These are phyloP conservation scores for Macrolepiota fuliginosa DNA, from an alignment of 768 basidiomycete species.

Conservation along the genomic window DNA sequence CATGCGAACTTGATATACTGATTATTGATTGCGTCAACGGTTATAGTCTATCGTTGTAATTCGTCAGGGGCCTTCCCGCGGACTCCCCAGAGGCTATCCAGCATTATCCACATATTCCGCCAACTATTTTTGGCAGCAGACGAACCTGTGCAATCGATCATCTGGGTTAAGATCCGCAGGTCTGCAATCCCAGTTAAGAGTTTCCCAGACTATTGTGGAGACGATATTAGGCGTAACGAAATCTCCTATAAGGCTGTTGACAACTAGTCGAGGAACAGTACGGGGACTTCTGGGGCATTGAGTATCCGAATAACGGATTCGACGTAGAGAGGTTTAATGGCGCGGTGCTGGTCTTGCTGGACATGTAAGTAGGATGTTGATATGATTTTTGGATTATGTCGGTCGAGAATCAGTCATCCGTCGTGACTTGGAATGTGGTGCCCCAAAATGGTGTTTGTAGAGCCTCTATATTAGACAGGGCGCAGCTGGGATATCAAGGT, in stretches of 20 bases:
- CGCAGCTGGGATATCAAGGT: conserved; percentile 22
- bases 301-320: conserved; percentile 27
- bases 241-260: conserved; percentile 26
- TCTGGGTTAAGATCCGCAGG: conserved; percentile 23
- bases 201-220: neutral
- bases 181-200: conserved; percentile 12
- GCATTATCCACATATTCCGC: conserved; percentile 26
- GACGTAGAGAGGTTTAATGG: conserved; percentile 23
- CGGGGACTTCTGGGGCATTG: conserved; percentile 29
- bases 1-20: conserved; percentile 22
- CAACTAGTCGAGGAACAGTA: conserved; percentile 30
- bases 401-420: conserved; percentile 28
- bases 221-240: conserved; percentile 10
- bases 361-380: conserved; percentile 27
- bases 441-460: conserved; percentile 14
- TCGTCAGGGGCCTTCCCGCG: conserved; percentile 6
- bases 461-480: conserved; percentile 22
- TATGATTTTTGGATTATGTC: conserved; percentile 24
- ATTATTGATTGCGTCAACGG: conserved; percentile 13
- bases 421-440: conserved; percentile 26
- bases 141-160: conserved; percentile 24
- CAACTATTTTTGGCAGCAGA: conserved; percentile 22
- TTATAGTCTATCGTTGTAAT: conserved; percentile 9
- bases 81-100: conserved; percentile 22
- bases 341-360: conserved; percentile 22